Evolutionary conservation across 2,329 filamentous ascomycete species (phyloP), one percentile per base, ranked within the genome.

Genomic region (Beauveria australis): DNA sequence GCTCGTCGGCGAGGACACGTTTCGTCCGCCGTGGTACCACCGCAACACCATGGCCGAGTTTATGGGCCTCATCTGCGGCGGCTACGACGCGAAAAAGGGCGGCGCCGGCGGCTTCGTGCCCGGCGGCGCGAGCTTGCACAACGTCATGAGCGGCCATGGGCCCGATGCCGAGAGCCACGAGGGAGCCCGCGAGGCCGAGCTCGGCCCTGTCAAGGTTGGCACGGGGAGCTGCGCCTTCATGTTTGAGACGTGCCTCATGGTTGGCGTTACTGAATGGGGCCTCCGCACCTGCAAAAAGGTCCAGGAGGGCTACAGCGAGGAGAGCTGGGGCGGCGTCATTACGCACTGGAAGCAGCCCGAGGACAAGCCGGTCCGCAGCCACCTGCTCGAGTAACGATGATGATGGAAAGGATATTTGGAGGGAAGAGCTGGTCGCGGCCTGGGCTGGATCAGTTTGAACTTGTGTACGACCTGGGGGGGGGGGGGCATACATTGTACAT

Each of bases 271-370:
- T 1, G 82, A 88, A 61, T 90, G 87, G 86, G 87, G 86, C 1
- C 72, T 83, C 63, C 72, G 74, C 64, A 80, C 83, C 63, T 93
- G 80, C 59, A 72, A 76, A 65, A 82, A 82, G 71, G 78, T 83
- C 18, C 81, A 84, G 75, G 79, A 84, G 65, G 83, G 83, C 61
- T 95, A 94, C 69, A 92, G 85, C 70, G 84, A 86, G 61, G 89
- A 95, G 77, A 92, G 89, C 71, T 96, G 91, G 91, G 85, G 79
- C 30, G 81, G 81, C 0, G 75, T 89, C 57, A 82, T 83, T 72
- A 79, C 85, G 48, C 83, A 88, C 69, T 89, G 87, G 79, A 74
- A 75, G 68, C 68, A 67, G 67, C 77, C 79, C 0, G 72, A 74
- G 41, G 75, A 71, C 1, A 60, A 66, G 37, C 63, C 70, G 61